Evolutionary conservation across 2,329 filamentous ascomycete species (phyloP), one percentile per base, ranked within the genome.

Genomic region (Claviceps humidiphila): DNA sequence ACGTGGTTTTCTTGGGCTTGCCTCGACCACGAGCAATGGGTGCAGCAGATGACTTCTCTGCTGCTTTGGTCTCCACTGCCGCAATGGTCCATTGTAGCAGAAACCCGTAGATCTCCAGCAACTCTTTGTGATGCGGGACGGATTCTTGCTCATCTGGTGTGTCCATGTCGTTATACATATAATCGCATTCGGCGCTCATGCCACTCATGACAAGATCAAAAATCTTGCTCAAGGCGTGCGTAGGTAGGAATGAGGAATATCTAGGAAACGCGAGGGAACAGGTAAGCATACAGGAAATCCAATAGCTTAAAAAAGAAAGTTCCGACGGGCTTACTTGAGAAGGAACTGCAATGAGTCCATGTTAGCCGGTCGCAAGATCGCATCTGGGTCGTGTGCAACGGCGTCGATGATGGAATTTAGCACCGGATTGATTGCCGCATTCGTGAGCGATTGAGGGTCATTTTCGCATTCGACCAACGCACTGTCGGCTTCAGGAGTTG

Each of bases 261-360:
- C 91, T 97, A 77, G 74, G 70, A 24, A 20, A 47, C 8, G 68
- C 79, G 71, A 72, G 5, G 3, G 16, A 74, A 85, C 13, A 39
- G 2, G 14, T 51, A 6, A 51, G 37, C 14, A 47, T 42, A 24
- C 43, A n/a, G 5, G 2, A 9, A 13, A 47, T 6, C 16, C 5
- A 22, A 8, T n/a, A 30, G 2, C 5, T 22, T 16, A 17, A 8
- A 0, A 4, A 4, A 7, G 38, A 47, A 24, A 9, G 8, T 20
- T 24, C 5, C 11, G 14, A 41, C 16, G 11, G 66, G 70, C 89
- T 75, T 81, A 97, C 91, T 98, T 98, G 73, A 98, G 78, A 54
- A 98, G 74, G 65, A 95, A 95, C 68, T 96, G 91, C 60, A 98
- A 70, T 56, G 90, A 95, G 73, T 98, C 91, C 72, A 97, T 90